Base-by-base conservation (phyloP, 129 eudicot genomes). In the Flaveria ramosissima region DNA sequence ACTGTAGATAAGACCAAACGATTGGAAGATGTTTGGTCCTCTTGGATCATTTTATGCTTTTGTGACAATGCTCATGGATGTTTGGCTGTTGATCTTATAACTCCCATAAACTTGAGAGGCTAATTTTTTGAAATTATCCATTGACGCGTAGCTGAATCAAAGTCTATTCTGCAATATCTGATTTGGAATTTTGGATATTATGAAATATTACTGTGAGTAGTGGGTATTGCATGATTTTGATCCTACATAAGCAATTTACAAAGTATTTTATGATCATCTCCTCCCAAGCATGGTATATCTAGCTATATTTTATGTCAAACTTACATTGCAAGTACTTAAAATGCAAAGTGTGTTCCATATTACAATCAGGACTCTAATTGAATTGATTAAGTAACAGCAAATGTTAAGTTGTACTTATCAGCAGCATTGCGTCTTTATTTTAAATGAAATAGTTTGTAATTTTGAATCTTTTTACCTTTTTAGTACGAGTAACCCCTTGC, bases 41-140 rank as follows among this genome's bases (percentile, higher is more conserved):
- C 48, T 72, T 72, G 46, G 27, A 63, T 16, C 47, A 3, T 30
- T 64, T 30, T 71, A 51, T 51, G 63, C 47, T 71, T 51, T 51
- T 51, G 76, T 51, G 63, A 71, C 10, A 27, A 71, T 16, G 63
- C 41, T 71, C 75, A 69, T 23, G 60, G 61, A 24, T 71, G 46
- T 48, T 24, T 68, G n/a, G 75, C 42, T 30, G 51, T 72, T 13
- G 17, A 66, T 59, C 32, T 36, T 72, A 17, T 32, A 32, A 36
- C 20, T 53, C 23, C 19, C 20, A 30, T 27, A 30, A 24, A 63
- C 46, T 15, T 63, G 23, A 27, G 69, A 6, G 27, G 19, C 9
- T 43, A 68, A 36, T 53, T 14, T 30, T 17, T 23, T 17, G 24
- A 53, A 55, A 52, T n/a, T 53, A 16, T 52, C 9, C 8, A 32